These are phyloP conservation scores for Trichoderma parareesei DNA, from an alignment of 495 filamentous ascomycete genomes.

Conservation along the genomic window DNA sequence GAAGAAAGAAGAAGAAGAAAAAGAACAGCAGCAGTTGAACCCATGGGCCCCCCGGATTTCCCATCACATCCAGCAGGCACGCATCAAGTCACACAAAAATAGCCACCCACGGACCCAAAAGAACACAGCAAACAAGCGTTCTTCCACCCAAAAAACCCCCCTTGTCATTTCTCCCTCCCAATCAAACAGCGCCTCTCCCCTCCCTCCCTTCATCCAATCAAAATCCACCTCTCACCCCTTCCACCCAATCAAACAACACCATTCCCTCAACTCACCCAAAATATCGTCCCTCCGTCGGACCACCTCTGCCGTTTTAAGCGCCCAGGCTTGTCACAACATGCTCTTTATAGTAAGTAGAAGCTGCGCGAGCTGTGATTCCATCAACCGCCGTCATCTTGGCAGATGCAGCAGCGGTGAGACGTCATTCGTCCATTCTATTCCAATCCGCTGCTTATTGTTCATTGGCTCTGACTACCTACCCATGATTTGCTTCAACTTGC, in stretches of 20 bases:
- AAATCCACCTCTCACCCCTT: neutral
- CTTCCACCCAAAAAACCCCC: neutral
- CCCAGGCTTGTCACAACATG: neutral
- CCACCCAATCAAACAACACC: constrained; percentile 2
- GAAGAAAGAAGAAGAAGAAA: neutral
- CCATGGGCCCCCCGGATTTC: neutral
- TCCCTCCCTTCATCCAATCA: neutral
- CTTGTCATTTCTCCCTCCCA: neutral
- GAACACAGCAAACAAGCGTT: neutral
- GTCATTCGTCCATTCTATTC: neutral
- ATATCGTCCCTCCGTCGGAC: neutral
- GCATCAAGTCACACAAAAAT: too few relatives aligned
- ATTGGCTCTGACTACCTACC: neutral
- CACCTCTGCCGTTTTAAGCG: constrained; percentile 2
- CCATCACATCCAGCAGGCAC: neutral
- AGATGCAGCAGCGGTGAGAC: constrained; percentile 4
- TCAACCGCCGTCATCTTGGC: neutral
- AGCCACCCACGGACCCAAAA: too few relatives aligned
- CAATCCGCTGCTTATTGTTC: neutral
- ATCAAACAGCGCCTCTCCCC: neutral
- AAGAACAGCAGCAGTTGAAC: neutral
- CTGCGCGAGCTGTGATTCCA: neutral
- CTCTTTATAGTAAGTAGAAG: too few relatives aligned
- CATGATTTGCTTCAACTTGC: too few relatives aligned
- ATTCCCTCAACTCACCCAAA: neutral